Base-by-base conservation (phyloP, 495 filamentous ascomycete species). In the Lineolata rhizophorae region DNA sequence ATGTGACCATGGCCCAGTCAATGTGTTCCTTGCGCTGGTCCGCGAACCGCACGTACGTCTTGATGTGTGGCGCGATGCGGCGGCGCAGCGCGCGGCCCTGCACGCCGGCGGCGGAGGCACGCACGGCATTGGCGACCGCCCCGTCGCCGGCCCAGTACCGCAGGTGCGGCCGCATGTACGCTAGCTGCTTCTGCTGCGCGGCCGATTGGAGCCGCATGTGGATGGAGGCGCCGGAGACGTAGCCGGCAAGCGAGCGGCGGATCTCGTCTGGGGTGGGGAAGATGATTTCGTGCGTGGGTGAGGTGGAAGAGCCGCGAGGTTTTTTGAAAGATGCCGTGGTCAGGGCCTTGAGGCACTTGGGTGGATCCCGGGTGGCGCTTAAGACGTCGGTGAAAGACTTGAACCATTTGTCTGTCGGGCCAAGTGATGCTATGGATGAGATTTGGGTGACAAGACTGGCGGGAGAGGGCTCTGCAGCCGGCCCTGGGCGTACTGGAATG, bases 11-110 rank as follows among this genome's bases (percentile, higher is more conserved):
- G 13, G 79, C 81, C 83, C 83, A 93, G 42, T 85, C 78, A 22
- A 91, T 78, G 0, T 38, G 49, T 1, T 51, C 50, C 38, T 59
- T 55, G 1, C 37, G 43, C 4, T 46, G 29, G 32, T 67, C 53
- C 6, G 57, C 45, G 44, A 72, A 90, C 3, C 79, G 68, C 29
- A 85, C 69, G 37, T 87, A 93, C 0, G 82, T 91, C 48, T 93
- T 93, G 40, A 91, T 77, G 45, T 93, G 83, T 0, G 83, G 83
- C 2, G 83, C 82, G 3, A 82, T 82, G n/a, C 67, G 61, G n/a
- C 67, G 58, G 27, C 83, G 61, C 8, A 73, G 67, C 16, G 67
- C 64, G 25, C n/a, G n/a, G n/a, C n/a, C n/a, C n/a, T n/a, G n/a
- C n/a, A n/a, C n/a, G n/a, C n/a, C n/a, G n/a, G n/a, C n/a, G n/a